phyloP scores from a whole-genome alignment of 805 yeast species.

The Candida pseudoglaebosa region DNA sequence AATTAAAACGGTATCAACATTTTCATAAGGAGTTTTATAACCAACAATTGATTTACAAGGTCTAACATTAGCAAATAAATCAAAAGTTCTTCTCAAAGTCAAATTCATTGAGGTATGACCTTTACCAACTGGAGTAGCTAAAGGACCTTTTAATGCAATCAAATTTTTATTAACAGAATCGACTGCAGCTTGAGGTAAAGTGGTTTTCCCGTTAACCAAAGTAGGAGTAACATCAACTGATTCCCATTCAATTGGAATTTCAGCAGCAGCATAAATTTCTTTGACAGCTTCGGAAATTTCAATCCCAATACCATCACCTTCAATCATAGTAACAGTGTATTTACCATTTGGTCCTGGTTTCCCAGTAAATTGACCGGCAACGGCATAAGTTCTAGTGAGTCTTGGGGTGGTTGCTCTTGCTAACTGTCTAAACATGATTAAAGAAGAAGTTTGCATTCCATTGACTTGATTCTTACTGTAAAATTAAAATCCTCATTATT shows the following conservation, averaged over 20 bases:
- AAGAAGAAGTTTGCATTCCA: neutral
- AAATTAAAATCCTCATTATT: no score
- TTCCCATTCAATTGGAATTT: constrained; percentile 97
- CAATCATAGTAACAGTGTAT: constrained; percentile 91
- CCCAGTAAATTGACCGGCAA: constrained; percentile 67
- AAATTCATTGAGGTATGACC: constrained; percentile 97
- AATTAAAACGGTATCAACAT: constrained; percentile 91
- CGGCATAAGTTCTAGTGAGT: constrained; percentile 38
- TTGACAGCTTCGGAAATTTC: constrained; percentile 95
- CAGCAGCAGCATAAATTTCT: constrained; percentile 88
- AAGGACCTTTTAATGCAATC: constrained; percentile 96
- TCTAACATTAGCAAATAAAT: constrained; percentile 94
- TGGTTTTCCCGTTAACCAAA: constrained; percentile 86
- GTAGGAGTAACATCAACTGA: constrained; percentile 94
- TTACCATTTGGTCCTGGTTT: constrained; percentile 70
- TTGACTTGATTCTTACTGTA: no score
- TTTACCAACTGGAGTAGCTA: constrained; percentile 98
- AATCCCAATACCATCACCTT: constrained; percentile 96
- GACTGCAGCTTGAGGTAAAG: constrained; percentile 89
- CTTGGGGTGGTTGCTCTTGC: constrained; percentile 25
- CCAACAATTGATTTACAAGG: constrained; percentile 94
- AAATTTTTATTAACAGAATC: constrained; percentile 88
- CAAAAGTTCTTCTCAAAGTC: constrained; percentile 95
- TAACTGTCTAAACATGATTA: constrained; percentile 31
- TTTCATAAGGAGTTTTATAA: constrained; percentile 82